Conservation (phyloP, 495 filamentous ascomycete genomes). For the Pseudevernia furfuracea region DNA sequence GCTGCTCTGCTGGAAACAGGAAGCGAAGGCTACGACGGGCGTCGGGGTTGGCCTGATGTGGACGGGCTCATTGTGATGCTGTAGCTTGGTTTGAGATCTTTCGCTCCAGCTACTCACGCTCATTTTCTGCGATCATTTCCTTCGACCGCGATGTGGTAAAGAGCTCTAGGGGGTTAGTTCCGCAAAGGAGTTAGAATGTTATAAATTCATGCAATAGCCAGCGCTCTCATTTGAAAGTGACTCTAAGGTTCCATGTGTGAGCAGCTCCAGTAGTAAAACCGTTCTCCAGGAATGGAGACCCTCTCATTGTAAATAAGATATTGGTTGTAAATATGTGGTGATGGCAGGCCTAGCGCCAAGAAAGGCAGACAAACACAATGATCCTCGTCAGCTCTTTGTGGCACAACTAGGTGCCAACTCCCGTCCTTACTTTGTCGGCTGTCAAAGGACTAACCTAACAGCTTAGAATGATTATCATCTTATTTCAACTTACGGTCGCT, state of each 20-base stretch:
- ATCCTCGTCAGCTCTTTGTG: neutral
- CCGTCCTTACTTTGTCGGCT: neutral
- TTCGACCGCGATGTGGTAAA: slow-evolving; percentile 16
- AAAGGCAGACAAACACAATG: neutral
- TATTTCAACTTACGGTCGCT: neutral
- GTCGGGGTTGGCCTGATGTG: neutral
- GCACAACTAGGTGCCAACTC: too few species aligned
- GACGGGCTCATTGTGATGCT: slow-evolving; percentile 7
- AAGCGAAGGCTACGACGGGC: slow-evolving; percentile 11
- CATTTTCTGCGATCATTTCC: slow-evolving; percentile 20
- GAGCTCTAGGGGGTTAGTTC: slow-evolving; percentile 11
- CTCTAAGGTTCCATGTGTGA: neutral
- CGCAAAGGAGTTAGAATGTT: neutral
- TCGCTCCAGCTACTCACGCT: slow-evolving; percentile 21
- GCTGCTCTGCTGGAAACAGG: slow-evolving; percentile 12
- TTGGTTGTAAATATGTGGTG: neutral
- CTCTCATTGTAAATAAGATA: neutral
- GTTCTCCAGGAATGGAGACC: neutral
- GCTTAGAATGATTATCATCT: neutral
- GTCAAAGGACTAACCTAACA: neutral
- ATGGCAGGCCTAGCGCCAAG: neutral
- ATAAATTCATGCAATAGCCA: slow-evolving; percentile 7
- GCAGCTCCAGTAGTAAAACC: neutral
- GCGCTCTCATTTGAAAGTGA: neutral
- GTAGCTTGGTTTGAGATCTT: slow-evolving; percentile 14